Evolutionary conservation across 2,329 filamentous ascomycete genomes (phyloP), one percentile per base, ranked within the genome.

Genomic region (Onygenales sp.): DNA sequence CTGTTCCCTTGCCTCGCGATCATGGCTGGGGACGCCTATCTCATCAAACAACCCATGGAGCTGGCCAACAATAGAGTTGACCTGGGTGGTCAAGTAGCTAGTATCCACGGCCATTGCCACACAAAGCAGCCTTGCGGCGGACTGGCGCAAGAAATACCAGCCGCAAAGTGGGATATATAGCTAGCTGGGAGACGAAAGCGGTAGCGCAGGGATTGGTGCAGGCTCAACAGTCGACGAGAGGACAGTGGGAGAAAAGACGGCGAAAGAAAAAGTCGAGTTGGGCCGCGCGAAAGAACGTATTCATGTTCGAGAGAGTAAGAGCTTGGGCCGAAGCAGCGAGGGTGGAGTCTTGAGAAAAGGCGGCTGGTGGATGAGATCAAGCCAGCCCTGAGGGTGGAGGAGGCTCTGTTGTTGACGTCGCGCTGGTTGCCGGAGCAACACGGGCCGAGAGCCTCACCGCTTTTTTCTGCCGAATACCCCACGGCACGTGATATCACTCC

Each of bases 41-140:
- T 98, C 92, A 70, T 98, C 93, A 66, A 96, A 98, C 54, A 97
- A 81, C 60, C 87, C 87, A 72, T 97, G 92, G 57, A 98, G 81
- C 73, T 96, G 90, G 70, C 83, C 83, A 68, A 97, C 90, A 67
- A 95, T 96, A 64, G 82, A 89, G 61, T 89, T 93, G 74, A 98
- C 89, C 81, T 97, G 93, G 70, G 94, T 89, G 63, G 89, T 87
- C 67, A 97, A 79, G 72, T 94, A 94, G 69, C 87, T 89, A 55
- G 91, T 89, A 73, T 96, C 91, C 84, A 96, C 95, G 52, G 68
- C 66, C 71, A 72, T 73, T 39, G 49, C 55, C 36, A 49, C 21
- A 27, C 17, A n/a, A 49, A 49, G 13, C 36, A 49, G 47, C 13
- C 47, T 41, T 49, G 36, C 13, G 36, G 47, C 21, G 47, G 41